Evolutionary conservation across 176 grass and related monocot genomes (phyloP), one percentile per base, ranked within the genome.

Genomic region (Aegilops sharonensis): DNA sequence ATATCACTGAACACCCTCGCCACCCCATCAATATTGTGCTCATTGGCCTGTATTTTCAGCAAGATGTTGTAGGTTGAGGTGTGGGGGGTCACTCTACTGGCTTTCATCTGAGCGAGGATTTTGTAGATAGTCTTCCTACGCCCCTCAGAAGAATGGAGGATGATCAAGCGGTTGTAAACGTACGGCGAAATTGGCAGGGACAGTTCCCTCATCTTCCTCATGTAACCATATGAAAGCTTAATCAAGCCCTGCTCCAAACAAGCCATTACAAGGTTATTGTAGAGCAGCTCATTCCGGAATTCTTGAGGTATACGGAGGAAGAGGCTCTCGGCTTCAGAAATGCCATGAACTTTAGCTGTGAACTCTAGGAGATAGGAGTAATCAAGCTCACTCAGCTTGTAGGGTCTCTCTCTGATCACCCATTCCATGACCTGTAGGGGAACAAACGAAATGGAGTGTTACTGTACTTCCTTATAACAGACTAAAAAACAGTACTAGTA

Each of bases 381-480:
- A 65, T 98, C 96, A 45, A 98, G 94, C 21, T 95, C 96, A 11
- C 80, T 86, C 40, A 98, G 78, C 86, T 95, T 95, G 88, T 98
- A 98, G 9, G 96, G 96, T 31, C 88, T 94, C 91, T 98, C 96
- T 83, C 92, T 92, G 67, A 98, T 86, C n/a, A 98, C 87, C 96
- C 96, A 98, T 77, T 98, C 93, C 93, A 95, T 94, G 71, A 98
- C 88, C 96, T 98, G 80, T 74, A 34, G 29, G 48, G 48, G 5
- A 52, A 52, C 48, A 60, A 27, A 29, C 42, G 31, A 75, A 25
- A 75, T 67, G 5, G 23, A 52, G 1, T 34, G 18, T 83, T 42
- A 83, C 31, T 31, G 31, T 31, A 31, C 32, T 78, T 79, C 32
- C 20, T 72, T 72, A 71, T 50, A 52, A 52, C 48, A 6, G 48